Evolutionary conservation across 148 eudicot genomes (phyloP), one percentile per base, ranked within the genome.

Genomic region (Camellia lanceoleosa): DNA sequence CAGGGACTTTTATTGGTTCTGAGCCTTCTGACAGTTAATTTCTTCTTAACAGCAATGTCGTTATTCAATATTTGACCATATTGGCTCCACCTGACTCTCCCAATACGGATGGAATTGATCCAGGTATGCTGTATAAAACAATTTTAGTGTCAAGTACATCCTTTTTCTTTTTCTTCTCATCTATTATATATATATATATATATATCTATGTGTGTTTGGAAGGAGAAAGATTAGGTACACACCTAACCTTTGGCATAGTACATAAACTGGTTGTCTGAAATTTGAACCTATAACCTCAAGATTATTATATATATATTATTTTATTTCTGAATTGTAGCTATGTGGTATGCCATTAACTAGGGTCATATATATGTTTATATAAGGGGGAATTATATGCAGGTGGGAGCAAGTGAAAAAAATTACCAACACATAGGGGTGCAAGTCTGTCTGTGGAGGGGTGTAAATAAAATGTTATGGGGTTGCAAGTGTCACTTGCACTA

Each of bases 21-120:
- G 38, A 30, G 38, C 1, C 38, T 30, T 30, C 38, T 77, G 47
- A 77, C 47, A 38, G 14, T 60, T 75, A 7, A 47, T 69, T 49
- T 71, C 19, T 76, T 81, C 46, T 77, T 67, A 80, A 82, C 97
- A 97, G 99, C 87, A 83, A 94, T 80, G 92, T 97, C 46, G 99
- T 94, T 60, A 87, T 92, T 49, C 95, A 86, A 47, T 84, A 91
- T 83, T 87, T 90, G 83, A 94, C 97, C 71, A 94, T 97, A 85
- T 79, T 90, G 82, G 99, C 99, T 80, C 99, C 99, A 16, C 79
- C 85, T 9, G 86, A 91, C 88, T 94, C 99, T 19, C 99, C 99
- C 67, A 97, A 97, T 78, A 97, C 99, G 0, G 98, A 97, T 69
- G 99, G 99, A 75, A 84, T 97, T 66, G 99, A 97, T 86, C 99